Conservation (phyloP, 2,329 filamentous ascomycete species). For the Neopestalotiopsis rosae region DNA sequence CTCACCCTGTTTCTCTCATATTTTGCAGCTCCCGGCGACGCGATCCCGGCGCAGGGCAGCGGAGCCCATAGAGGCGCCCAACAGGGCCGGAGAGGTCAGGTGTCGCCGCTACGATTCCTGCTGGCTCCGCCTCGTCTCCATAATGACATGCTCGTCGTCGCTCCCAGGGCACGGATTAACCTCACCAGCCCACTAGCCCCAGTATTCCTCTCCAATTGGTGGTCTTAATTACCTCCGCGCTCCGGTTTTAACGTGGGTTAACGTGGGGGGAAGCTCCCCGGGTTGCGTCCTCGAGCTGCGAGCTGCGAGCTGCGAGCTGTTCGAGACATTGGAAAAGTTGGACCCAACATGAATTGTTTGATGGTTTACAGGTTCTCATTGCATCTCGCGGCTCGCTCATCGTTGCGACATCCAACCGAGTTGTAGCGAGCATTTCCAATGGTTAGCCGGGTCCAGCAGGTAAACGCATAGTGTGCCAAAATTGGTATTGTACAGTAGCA, state of each 20-base stretch:
- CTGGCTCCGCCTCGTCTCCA: conserved; percentile 5
- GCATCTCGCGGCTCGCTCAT: too few species aligned
- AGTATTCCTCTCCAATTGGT: conserved; percentile 16
- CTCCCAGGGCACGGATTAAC: conserved; percentile 13
- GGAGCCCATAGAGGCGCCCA: background rate
- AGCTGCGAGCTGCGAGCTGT: background rate
- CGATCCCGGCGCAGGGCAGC: conserved; percentile 1
- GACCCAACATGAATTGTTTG: background rate
- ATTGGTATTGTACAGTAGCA: too few species aligned
- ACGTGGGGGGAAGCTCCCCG: background rate
- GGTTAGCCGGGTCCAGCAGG: too few species aligned
- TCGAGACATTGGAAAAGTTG: background rate
- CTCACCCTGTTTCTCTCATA: background rate
- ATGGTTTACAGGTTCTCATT: background rate
- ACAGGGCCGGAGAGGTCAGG: background rate
- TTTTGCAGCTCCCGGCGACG: background rate
- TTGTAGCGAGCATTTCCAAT: too few species aligned
- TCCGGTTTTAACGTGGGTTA: conserved; percentile 17
- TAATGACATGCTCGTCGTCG: conserved; percentile 14
- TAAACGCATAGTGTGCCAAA: too few species aligned
- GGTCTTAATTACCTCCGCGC: conserved; percentile 11
- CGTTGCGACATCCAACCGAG: too few species aligned
- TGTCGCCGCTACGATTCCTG: conserved; percentile 1
- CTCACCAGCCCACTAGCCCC: conserved; percentile 9
- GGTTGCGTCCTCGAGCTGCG: background rate